Evolutionary conservation across 192 early-diverging fungal species (phyloP).

Genomic region (Backusella macrospora): DNA sequence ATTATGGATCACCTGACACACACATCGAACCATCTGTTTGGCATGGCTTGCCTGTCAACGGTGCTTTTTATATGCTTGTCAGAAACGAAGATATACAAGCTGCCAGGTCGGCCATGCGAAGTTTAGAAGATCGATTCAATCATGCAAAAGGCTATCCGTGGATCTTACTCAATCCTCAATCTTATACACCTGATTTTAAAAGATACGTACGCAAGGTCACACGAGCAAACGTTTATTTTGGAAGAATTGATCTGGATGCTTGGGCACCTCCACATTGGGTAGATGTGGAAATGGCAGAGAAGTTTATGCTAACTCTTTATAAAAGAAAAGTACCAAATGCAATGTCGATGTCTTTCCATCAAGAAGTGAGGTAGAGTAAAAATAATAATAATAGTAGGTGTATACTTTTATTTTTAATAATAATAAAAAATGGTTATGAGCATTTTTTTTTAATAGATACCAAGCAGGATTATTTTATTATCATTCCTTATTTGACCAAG

Average conservation of each 20-base stretch:
- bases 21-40: neutral
- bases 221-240: slow-evolving; percentile 61
- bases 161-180: slow-evolving; percentile 81
- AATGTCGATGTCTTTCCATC: slow-evolving; percentile 60
- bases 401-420: neutral
- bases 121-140: slow-evolving; percentile 85
- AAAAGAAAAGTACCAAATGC: slow-evolving; percentile 20
- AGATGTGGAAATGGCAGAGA: slow-evolving; percentile 52
- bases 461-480: slow-evolving; percentile 77
- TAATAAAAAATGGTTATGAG: no score
- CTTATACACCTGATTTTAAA: slow-evolving; percentile 71
- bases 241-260: slow-evolving; percentile 50
- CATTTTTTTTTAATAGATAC: slow-evolving; percentile 40
- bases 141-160: slow-evolving; percentile 74
- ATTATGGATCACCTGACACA: neutral
- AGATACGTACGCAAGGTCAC: slow-evolving; percentile 53
- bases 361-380: slow-evolving; percentile 62
- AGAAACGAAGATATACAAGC: slow-evolving; percentile 68
- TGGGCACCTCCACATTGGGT: slow-evolving; percentile 72
- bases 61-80: slow-evolving; percentile 75
- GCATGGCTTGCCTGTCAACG: slow-evolving; percentile 42
- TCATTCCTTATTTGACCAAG: slow-evolving; percentile 68
- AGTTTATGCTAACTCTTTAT: slow-evolving; percentile 50
- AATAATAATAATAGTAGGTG: neutral
- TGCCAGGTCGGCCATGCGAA: slow-evolving; percentile 58